These are phyloP conservation scores for Aschersonia sp. DNA, from an alignment of 2,329 filamentous ascomycete species.

Conservation along the genomic window DNA sequence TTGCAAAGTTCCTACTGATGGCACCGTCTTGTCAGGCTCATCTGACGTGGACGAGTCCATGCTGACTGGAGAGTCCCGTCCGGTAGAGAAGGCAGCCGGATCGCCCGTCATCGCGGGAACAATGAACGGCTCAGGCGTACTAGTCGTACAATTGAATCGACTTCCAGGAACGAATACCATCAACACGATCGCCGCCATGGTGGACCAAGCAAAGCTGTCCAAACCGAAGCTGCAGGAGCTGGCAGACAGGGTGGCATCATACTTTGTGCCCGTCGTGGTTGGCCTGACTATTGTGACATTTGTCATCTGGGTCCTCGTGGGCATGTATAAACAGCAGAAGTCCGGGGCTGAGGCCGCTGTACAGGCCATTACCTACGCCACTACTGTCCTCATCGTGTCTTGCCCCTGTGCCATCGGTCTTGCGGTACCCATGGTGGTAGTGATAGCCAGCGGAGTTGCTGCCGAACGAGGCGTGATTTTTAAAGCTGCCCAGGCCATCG, in stretches of 20 bases:
- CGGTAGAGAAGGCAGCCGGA: constrained; percentile 40
- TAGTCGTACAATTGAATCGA: constrained; percentile 43
- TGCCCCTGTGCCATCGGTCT: constrained; percentile 67
- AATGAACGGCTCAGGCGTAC: constrained; percentile 47
- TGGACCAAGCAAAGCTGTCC: constrained; percentile 53
- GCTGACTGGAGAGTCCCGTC: constrained; percentile 57
- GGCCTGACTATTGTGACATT: constrained; percentile 45
- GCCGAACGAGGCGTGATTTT: constrained; percentile 54
- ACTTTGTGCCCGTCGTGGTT: constrained; percentile 55
- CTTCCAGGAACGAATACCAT: constrained; percentile 61
- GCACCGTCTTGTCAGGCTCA: constrained; percentile 43
- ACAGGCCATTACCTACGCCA: constrained; percentile 54
- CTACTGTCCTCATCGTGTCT: constrained; percentile 59
- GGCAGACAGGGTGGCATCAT: constrained; percentile 52
- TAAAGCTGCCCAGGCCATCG: constrained; percentile 50
- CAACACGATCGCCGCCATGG: constrained; percentile 51
- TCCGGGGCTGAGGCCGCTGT: constrained; percentile 34
- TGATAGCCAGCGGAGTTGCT: constrained; percentile 54
- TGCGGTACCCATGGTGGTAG: constrained; percentile 65
- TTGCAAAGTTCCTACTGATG: constrained; percentile 51
- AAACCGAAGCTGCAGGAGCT: constrained; percentile 57
- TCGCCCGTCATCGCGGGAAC: constrained; percentile 52
- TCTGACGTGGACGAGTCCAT: constrained; percentile 66
- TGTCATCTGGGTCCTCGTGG: constrained; percentile 50
- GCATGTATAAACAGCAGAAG: constrained; percentile 22